Conservation (phyloP, 176 grass and related monocot species). For the Hordeum marinum region DNA sequence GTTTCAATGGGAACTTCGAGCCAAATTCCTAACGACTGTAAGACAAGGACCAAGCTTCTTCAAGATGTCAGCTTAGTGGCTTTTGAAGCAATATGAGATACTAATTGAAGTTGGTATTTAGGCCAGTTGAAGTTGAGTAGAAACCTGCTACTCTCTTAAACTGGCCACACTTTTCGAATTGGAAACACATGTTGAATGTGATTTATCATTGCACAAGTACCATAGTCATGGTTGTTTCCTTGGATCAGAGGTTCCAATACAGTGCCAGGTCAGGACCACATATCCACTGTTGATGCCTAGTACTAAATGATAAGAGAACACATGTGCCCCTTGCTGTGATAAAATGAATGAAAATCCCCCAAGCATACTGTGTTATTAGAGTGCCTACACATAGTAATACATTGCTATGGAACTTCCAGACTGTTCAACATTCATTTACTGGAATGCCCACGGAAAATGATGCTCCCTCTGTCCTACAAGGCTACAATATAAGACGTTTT, state of each 20-base stretch:
- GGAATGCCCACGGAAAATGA: neutral
- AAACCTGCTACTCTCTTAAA: constrained; percentile 33
- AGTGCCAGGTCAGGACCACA: constrained; percentile 31
- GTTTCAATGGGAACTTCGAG: neutral
- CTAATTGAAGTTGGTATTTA: neutral
- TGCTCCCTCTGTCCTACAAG: neutral
- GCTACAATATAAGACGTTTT: too few relatives aligned
- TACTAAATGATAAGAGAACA: constrained; percentile 20
- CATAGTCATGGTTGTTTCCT: constrained; percentile 26
- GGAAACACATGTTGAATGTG: constrained; percentile 16
- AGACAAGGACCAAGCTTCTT: neutral
- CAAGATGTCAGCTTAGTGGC: neutral
- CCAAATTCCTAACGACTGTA: neutral
- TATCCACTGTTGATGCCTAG: neutral
- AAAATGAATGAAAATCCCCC: neutral
- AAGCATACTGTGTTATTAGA: neutral
- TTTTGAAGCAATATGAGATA: constrained; percentile 17
- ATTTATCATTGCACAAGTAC: constrained; percentile 43
- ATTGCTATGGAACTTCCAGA: neutral
- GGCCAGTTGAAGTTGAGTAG: neutral
- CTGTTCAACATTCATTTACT: constrained; percentile 16
- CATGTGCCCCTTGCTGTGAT: neutral
- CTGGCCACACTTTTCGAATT: neutral
- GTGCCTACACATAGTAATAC: constrained; percentile 6
- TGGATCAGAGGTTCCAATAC: constrained; percentile 16